Conservation (phyloP, 2,329 filamentous ascomycete genomes). For the Fusarium brachygibbosum region DNA sequence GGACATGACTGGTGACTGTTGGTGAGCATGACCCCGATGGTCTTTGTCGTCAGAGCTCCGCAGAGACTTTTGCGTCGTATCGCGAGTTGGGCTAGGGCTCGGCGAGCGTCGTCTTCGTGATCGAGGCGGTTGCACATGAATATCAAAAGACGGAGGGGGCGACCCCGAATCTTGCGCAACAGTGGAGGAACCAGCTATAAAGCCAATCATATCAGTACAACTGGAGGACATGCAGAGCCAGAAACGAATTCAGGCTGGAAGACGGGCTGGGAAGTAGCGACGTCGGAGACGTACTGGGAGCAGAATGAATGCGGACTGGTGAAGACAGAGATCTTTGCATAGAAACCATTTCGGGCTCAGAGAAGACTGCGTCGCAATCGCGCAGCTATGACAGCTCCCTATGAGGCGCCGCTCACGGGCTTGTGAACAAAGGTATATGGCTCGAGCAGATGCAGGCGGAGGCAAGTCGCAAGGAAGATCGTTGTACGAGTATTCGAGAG, state of each 20-base stretch:
- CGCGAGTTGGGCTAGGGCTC: constrained; percentile 65
- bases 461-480: constrained; percentile 25
- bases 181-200: constrained; percentile 53
- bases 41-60: constrained; percentile 62
- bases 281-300: constrained; percentile 68
- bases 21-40: constrained; percentile 56
- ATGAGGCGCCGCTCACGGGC: constrained; percentile 45
- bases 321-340: constrained; percentile 74
- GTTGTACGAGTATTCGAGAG: constrained; percentile 27
- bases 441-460: constrained; percentile 19
- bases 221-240: constrained; percentile 13
- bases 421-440: constrained; percentile 33
- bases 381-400: constrained; percentile 54
- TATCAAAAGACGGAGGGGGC: constrained; percentile 68
- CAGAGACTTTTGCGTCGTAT: constrained; percentile 58
- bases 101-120: constrained; percentile 66
- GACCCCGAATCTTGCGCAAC: constrained; percentile 61
- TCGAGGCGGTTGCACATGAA: constrained; percentile 64
- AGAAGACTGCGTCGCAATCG: constrained; percentile 49
- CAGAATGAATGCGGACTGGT: constrained; percentile 69
- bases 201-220: constrained; percentile 50
- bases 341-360: constrained; percentile 69
- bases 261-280: constrained; percentile 16
- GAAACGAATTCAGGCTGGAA: constrained; percentile 17
- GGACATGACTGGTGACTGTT: constrained; percentile 55